A percentile compares a stretch with the other conserved stretches of the same genome.
Conservation (phyloP, 192 early-diverging fungal genomes). For the Chytriomyces hyalinus region DNA sequence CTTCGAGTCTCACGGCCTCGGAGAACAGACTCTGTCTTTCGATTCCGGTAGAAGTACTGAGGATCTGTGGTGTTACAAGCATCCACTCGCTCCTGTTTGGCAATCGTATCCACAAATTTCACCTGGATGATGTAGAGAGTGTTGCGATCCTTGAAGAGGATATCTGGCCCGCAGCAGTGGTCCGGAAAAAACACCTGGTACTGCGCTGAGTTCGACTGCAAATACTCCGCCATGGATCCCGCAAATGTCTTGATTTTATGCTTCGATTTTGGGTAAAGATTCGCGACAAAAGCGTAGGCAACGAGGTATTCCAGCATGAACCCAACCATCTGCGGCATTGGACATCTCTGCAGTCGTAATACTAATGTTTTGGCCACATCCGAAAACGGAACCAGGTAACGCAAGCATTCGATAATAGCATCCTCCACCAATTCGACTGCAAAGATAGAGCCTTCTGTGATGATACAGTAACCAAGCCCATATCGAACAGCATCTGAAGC, state of each 20-base stretch:
- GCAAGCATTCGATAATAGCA: constrained; percentile 40
- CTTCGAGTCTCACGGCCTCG: constrained; percentile 31
- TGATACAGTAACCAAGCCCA: constrained; percentile 35
- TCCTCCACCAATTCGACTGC: constrained; percentile 33
- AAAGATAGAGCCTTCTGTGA: constrained; percentile 9
- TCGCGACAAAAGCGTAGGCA: constrained; percentile 43
- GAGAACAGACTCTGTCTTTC: constrained; percentile 14
- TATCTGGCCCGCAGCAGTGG: constrained; percentile 46
- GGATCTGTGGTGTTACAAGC: constrained; percentile 44
- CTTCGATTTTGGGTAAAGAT: constrained; percentile 21
- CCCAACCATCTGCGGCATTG: constrained; percentile 42
- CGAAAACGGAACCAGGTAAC: constrained; percentile 40
- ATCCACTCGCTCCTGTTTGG: constrained; percentile 40
- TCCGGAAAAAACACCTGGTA: constrained; percentile 40
- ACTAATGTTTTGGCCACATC: constrained; percentile 29
- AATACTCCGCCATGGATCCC: constrained; percentile 8
- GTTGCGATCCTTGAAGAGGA: constrained; percentile 38
- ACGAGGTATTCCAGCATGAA: constrained; percentile 44
- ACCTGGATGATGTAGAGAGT: constrained; percentile 44
- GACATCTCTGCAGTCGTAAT: not conserved
- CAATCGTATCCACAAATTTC: constrained; percentile 41
- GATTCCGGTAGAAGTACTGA: constrained; percentile 38
- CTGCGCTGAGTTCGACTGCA: constrained; percentile 17
- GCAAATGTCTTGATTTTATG: constrained; percentile 4
- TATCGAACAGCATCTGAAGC: constrained; percentile 33